phyloP scores from a whole-genome alignment of 1,284 basidiomycete genomes.

The Fomitiporia mediterranea region DNA sequence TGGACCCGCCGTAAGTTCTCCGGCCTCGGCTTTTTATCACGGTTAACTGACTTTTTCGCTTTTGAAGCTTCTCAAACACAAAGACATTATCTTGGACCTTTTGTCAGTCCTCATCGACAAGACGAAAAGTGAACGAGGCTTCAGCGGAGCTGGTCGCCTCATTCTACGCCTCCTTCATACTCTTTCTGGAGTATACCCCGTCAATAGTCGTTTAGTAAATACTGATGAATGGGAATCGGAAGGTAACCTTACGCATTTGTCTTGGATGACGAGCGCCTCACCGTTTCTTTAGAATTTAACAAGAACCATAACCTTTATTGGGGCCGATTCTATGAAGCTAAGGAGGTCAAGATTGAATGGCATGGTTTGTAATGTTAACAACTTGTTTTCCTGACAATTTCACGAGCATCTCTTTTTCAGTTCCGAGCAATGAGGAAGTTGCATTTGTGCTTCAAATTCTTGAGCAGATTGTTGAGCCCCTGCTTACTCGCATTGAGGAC shows the following conservation, averaged over 20 bases:
- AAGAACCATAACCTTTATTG: constrained; percentile 72
- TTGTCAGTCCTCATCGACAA: constrained; percentile 69
- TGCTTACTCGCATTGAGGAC: constrained; percentile 63
- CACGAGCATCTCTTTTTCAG: constrained; percentile 31
- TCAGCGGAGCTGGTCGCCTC: constrained; percentile 76
- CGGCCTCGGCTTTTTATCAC: background rate
- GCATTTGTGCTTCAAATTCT: constrained; percentile 79
- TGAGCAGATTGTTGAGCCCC: constrained; percentile 63
- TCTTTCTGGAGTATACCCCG: constrained; percentile 74
- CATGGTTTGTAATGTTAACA: constrained; percentile 50
- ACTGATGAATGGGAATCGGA: constrained; percentile 75
- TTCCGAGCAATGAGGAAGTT: constrained; percentile 72
- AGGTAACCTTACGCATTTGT: constrained; percentile 41
- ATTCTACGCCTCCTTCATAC: constrained; percentile 78
- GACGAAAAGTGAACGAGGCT: constrained; percentile 89
- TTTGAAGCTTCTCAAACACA: constrained; percentile 65
- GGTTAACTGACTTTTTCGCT: constrained; percentile 12
- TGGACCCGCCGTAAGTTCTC: constrained; percentile 49
- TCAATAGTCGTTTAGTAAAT: constrained; percentile 83
- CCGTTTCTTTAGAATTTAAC: constrained; percentile 56
- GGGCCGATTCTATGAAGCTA: constrained; percentile 79
- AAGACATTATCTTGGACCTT: constrained; percentile 64
- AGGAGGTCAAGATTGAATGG: constrained; percentile 87
- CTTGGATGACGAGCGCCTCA: background rate
- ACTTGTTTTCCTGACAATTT: background rate